A percentile compares a stretch with the other conserved stretches of the same genome.
Conservation (phyloP, 2,329 filamentous ascomycete species). For the Penicillium sp. region DNA sequence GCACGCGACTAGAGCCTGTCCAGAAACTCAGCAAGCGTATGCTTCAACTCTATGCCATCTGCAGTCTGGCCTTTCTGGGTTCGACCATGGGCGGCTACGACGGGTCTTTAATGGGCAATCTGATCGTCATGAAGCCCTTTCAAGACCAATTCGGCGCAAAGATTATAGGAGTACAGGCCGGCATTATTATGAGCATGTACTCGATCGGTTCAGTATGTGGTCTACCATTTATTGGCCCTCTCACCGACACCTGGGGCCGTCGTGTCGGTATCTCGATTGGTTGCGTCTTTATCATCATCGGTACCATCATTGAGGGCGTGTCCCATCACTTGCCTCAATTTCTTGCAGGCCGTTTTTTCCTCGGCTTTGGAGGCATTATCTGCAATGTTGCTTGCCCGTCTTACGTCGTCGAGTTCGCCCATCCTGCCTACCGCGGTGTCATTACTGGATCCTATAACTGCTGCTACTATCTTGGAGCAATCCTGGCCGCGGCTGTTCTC, state of each 20-base stretch:
- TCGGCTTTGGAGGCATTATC: conserved; percentile 60
- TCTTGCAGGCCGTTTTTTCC: conserved; percentile 58
- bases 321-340: conserved; percentile 49
- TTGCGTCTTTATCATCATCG: conserved; percentile 36
- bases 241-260: conserved; percentile 54
- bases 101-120: conserved; percentile 57
- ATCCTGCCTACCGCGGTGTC: conserved; percentile 63
- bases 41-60: background rate
- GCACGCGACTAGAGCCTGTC: background rate
- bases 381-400: conserved; percentile 52
- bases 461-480: conserved; percentile 53
- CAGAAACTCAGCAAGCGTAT: background rate
- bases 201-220: background rate
- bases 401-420: conserved; percentile 30
- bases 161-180: conserved; percentile 42
- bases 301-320: conserved; percentile 50
- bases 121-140: conserved; percentile 53
- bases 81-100: conserved; percentile 62
- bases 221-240: conserved; percentile 47
- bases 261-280: conserved; percentile 39
- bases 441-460: conserved; percentile 62
- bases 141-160: conserved; percentile 46
- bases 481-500: conserved; percentile 57
- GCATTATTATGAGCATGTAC: background rate
- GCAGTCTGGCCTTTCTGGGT: conserved; percentile 42